phyloP scores from a whole-genome alignment of 306 rosid species.

The Pyrus betulifolia region DNA sequence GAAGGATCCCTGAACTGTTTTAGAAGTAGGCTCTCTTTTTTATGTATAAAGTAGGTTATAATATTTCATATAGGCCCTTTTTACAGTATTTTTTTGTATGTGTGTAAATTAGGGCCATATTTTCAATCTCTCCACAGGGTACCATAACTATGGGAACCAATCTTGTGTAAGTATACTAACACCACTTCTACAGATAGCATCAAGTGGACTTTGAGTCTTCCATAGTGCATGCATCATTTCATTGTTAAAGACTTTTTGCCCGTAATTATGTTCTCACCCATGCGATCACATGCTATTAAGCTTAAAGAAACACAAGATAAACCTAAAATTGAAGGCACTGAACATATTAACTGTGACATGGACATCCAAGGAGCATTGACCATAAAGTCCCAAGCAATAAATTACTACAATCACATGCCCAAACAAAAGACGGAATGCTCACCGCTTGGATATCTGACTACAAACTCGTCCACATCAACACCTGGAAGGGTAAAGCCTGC shows the following conservation, averaged over 20 bases:
- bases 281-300: background rate
- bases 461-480: slow-evolving; percentile 86
- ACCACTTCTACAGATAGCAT: background rate
- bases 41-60: background rate
- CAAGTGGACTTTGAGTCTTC: background rate
- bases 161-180: background rate
- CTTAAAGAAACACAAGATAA: background rate
- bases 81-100: too few species aligned
- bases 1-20: background rate
- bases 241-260: background rate
- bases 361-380: background rate
- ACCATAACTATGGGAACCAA: background rate
- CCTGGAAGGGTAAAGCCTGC: slow-evolving; percentile 91
- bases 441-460: slow-evolving; percentile 83
- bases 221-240: background rate
- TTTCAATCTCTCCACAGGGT: background rate
- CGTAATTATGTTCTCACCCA: background rate
- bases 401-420: background rate
- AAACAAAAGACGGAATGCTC: slow-evolving; percentile 16
- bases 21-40: background rate
- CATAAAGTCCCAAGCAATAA: background rate
- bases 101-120: background rate
- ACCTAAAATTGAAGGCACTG: background rate
- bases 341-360: slow-evolving; percentile 1
- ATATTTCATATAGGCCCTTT: too few species aligned